Conservation (phyloP, 208 protist species). For the Trypanosoma melophagium region DNA sequence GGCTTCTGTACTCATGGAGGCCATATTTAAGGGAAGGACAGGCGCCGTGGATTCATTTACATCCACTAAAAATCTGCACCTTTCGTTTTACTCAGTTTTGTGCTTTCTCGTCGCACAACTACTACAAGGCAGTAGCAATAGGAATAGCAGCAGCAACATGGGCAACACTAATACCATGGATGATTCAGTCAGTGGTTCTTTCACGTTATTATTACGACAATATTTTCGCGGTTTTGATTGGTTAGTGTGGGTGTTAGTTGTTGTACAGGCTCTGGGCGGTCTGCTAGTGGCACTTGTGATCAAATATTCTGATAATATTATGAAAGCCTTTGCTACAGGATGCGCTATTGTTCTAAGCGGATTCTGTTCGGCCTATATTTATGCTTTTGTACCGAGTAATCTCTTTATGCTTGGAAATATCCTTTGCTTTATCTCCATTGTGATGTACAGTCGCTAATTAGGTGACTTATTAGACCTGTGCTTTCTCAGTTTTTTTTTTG, state of each 20-base stretch:
- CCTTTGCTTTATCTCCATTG: slow-evolving; percentile 31
- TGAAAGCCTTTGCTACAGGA: slow-evolving; percentile 66
- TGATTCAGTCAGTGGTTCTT: background rate
- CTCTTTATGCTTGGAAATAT: slow-evolving; percentile 37
- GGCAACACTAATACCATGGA: too few species aligned
- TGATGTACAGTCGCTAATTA: slow-evolving; percentile 27
- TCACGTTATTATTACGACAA: background rate
- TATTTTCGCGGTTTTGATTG: slow-evolving; percentile 60
- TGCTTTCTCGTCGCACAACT: slow-evolving; percentile 7
- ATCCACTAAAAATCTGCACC: slow-evolving; percentile 22
- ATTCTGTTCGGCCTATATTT: slow-evolving; percentile 37
- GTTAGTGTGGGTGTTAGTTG: slow-evolving; percentile 52
- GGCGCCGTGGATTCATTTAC: slow-evolving; percentile 22
- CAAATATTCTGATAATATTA: slow-evolving; percentile 74
- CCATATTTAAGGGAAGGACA: slow-evolving; percentile 58
- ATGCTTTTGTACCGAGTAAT: slow-evolving; percentile 25
- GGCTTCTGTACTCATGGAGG: slow-evolving; percentile 61
- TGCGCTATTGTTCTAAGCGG: slow-evolving; percentile 48
- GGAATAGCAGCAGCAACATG: background rate
- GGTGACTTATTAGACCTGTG: too few species aligned
- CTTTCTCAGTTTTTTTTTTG: too few species aligned
- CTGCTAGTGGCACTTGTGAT: slow-evolving; percentile 67
- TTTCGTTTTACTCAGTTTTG: slow-evolving; percentile 32
- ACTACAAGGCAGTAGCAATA: slow-evolving; percentile 2
- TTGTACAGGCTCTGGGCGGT: slow-evolving; percentile 57